Base-by-base conservation (phyloP, 441 rosid genomes). In the Euphorbia celastroides region DNA sequence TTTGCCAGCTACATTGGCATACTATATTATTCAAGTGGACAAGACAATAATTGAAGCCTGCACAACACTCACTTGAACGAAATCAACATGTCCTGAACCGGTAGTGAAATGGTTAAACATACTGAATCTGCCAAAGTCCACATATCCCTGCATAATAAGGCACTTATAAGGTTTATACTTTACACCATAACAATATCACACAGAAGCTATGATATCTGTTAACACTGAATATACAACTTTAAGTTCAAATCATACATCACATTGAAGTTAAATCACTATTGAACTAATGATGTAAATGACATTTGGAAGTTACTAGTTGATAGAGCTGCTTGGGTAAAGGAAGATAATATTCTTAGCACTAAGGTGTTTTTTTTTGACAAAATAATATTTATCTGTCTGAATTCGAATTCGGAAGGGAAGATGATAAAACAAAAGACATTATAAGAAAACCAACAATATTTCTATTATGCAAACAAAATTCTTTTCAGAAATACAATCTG, bases 51-150 rank as follows among this genome's bases (percentile, higher is more conserved):
- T 74, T 54, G 69, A 27, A 34, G n/a, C n/a, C 57, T 64, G 54
- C 76, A 38, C 19, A 60, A 62, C 57, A 51, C 86, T 77, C 73
- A 91, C 97, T 73, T 93, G 97, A 73, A 85, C 81, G 74, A 89
- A 89, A 71, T 88, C 80, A 30, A 77, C 77, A 52, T 73, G 67
- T 65, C 88, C 90, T 51, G 88, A 80, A 64, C 92, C 82, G 70
- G 89, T 72, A 34, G 74, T 72, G 73, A 91, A 91, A 79, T 82
- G 75, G 82, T 86, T 83, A 69, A 82, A 81, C 57, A 77, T 71
- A 63, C 86, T 86, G 78, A 81, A 93, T 72, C 83, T 65, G 44
- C 96, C 97, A 77, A 85, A 93, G 79, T 79, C 86, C 68, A 91
- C 80, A 81, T 91, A 93, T 67, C 98, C 97, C 97, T 93, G 91